Evolutionary conservation across 345 rosid species (phyloP).

Genomic region (Lenwebbia sp.): DNA sequence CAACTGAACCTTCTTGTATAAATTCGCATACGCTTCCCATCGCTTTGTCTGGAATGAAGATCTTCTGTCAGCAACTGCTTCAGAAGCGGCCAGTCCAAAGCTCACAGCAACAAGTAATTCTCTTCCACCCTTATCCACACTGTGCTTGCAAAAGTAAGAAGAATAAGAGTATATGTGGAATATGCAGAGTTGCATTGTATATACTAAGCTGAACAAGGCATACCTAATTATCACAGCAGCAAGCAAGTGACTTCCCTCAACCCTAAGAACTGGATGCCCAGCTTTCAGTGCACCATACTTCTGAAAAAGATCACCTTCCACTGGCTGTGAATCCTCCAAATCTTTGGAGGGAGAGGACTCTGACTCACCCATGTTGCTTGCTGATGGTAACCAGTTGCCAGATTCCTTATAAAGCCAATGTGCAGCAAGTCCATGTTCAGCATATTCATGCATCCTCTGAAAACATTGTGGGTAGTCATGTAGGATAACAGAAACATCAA

Average conservation of each 20-base stretch:
- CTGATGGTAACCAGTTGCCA: conserved; percentile 25
- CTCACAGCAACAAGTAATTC: conserved; percentile 74
- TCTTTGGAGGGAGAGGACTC: conserved; percentile 33
- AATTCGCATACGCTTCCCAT: conserved; percentile 68
- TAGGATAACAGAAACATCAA: neutral
- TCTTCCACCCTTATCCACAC: conserved; percentile 51
- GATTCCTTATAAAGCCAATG: conserved; percentile 82
- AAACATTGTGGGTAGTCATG: neutral
- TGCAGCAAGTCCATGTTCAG: conserved; percentile 82
- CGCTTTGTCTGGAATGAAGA: conserved; percentile 47
- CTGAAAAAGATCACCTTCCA: conserved; percentile 21
- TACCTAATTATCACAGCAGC: conserved; percentile 66
- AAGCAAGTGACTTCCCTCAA: conserved; percentile 60
- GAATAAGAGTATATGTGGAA: neutral
- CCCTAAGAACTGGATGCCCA: conserved; percentile 71
- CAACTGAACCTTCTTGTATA: conserved; percentile 48
- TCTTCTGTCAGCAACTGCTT: conserved; percentile 64
- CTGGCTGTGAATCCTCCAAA: conserved; percentile 19
- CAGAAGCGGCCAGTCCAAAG: conserved; percentile 60
- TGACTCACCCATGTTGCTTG: conserved; percentile 27
- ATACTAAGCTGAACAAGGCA: neutral
- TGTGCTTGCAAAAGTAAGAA: conserved; percentile 12
- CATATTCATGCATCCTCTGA: conserved; percentile 71
- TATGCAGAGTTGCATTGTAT: neutral
- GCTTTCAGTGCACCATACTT: conserved; percentile 45